phyloP scores from a whole-genome alignment of 2,329 filamentous ascomycete genomes.

The Arthroderma uncinatum region DNA sequence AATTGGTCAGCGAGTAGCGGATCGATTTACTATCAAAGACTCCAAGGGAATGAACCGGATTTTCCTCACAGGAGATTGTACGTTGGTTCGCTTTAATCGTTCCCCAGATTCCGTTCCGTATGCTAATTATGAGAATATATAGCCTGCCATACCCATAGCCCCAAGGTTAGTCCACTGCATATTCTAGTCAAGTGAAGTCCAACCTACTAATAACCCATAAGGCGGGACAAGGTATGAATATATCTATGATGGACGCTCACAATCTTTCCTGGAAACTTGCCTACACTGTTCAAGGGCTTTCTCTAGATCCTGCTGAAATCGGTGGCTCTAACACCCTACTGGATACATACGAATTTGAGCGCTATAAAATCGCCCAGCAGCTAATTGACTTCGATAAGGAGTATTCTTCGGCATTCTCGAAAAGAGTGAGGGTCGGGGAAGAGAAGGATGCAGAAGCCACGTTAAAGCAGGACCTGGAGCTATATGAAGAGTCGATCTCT shows the following conservation, averaged over 20 bases:
- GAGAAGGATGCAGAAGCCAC: slow-evolving; percentile 20
- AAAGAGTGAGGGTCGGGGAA: slow-evolving; percentile 24
- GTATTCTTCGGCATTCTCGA: slow-evolving; percentile 32
- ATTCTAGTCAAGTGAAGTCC: not conserved
- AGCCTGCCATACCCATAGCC: slow-evolving; percentile 69
- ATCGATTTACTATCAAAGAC: slow-evolving; percentile 50
- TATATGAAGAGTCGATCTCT: slow-evolving; percentile 29
- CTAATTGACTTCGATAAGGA: slow-evolving; percentile 32
- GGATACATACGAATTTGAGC: slow-evolving; percentile 30
- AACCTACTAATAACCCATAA: slow-evolving; percentile 10
- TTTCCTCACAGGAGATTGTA: slow-evolving; percentile 59
- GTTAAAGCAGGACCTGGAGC: slow-evolving; percentile 27
- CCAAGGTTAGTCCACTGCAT: slow-evolving; percentile 39
- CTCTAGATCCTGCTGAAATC: slow-evolving; percentile 16
- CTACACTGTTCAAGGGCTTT: slow-evolving; percentile 28
- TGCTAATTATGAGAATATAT: not conserved
- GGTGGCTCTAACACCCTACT: slow-evolving; percentile 17
- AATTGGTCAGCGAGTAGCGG: slow-evolving; percentile 54
- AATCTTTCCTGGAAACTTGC: slow-evolving; percentile 35
- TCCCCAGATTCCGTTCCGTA: not conserved
- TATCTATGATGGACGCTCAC: slow-evolving; percentile 52
- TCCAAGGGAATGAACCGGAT: slow-evolving; percentile 59
- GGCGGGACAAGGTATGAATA: slow-evolving; percentile 62
- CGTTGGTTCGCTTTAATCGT: slow-evolving; percentile 5
- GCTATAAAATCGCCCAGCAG: slow-evolving; percentile 28